Evolutionary conservation across 164 flowering plant species (phyloP).

Genomic region (Macadamia tetraphylla): DNA sequence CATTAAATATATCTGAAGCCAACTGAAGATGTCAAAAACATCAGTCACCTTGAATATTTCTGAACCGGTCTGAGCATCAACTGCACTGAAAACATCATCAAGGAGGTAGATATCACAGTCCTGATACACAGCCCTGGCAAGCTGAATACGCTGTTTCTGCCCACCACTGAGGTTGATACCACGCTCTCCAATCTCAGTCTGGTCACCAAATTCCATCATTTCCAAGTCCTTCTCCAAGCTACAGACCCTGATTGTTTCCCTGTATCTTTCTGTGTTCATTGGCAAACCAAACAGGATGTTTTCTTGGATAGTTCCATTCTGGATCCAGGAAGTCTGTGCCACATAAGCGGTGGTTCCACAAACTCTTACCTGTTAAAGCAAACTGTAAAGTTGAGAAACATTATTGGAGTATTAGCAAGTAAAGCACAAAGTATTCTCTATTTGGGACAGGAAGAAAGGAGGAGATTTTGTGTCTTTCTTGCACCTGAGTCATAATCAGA

Average conservation of each 20-base stretch:
- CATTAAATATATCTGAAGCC: no score
- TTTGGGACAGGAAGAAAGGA: no score
- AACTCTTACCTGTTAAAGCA: conserved; percentile 56
- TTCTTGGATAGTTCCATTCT: conserved; percentile 86
- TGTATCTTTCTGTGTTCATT: conserved; percentile 61
- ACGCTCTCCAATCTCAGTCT: conserved; percentile 98
- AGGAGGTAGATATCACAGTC: conserved; percentile 86
- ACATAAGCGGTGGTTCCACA: conserved; percentile 93
- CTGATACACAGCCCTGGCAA: conserved; percentile 95
- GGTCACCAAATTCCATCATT: conserved; percentile 96
- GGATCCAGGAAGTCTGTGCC: conserved; percentile 98
- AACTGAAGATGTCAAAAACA: background rate
- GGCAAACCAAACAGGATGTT: conserved; percentile 88
- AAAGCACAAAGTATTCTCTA: no score
- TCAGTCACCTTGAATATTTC: conserved; percentile 78
- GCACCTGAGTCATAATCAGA: no score
- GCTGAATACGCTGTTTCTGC: conserved; percentile 96
- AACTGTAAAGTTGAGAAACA: no score
- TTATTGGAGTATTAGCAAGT: no score
- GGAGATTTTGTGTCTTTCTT: no score
- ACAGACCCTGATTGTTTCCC: conserved; percentile 66
- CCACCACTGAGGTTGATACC: conserved; percentile 99
- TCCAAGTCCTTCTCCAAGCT: conserved; percentile 86
- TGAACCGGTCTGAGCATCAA: conserved; percentile 98
- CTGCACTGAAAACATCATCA: conserved; percentile 96